phyloP scores from a whole-genome alignment of 1,139 yeast species.

The Candida sojae region DNA sequence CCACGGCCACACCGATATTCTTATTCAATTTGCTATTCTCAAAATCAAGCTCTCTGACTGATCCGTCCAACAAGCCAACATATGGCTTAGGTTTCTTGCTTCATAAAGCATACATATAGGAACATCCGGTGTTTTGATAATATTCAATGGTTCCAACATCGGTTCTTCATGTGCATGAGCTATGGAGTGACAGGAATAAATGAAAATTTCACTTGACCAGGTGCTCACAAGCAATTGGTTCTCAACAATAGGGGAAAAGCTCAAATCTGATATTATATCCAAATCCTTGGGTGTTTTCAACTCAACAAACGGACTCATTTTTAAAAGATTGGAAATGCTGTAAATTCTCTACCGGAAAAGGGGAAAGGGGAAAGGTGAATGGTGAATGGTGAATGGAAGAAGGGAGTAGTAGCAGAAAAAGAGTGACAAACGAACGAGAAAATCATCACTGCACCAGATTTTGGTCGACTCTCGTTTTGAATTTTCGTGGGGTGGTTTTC shows the following conservation, averaged over 20 bases:
- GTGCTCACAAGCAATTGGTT: slow-evolving; percentile 39
- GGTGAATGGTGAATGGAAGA: too few relatives aligned
- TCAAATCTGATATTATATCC: slow-evolving; percentile 33
- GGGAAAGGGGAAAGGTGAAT: too few relatives aligned
- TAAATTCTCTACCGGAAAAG: too few relatives aligned
- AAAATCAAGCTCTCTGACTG: slow-evolving; percentile 40
- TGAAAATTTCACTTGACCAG: slow-evolving; percentile 40
- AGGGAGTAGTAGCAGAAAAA: too few relatives aligned
- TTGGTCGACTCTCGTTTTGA: too few relatives aligned
- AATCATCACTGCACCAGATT: too few relatives aligned
- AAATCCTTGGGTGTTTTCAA: slow-evolving; percentile 22
- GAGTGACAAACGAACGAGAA: too few relatives aligned
- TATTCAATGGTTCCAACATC: slow-evolving; percentile 9
- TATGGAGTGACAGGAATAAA: slow-evolving; percentile 31
- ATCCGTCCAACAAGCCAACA: slow-evolving; percentile 44
- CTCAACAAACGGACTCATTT: slow-evolving; percentile 13
- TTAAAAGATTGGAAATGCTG: too few relatives aligned
- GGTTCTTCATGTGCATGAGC: slow-evolving; percentile 12
- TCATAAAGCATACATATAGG: slow-evolving; percentile 15
- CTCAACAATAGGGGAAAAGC: slow-evolving; percentile 27
- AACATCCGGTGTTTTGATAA: slow-evolving; percentile 12
- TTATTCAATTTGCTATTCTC: slow-evolving; percentile 36
- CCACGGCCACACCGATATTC: slow-evolving; percentile 11
- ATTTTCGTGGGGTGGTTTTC: too few relatives aligned
- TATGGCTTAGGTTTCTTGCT: slow-evolving; percentile 24